Conservation (phyloP, 306 rosid species). For the Malus fusca region DNA sequence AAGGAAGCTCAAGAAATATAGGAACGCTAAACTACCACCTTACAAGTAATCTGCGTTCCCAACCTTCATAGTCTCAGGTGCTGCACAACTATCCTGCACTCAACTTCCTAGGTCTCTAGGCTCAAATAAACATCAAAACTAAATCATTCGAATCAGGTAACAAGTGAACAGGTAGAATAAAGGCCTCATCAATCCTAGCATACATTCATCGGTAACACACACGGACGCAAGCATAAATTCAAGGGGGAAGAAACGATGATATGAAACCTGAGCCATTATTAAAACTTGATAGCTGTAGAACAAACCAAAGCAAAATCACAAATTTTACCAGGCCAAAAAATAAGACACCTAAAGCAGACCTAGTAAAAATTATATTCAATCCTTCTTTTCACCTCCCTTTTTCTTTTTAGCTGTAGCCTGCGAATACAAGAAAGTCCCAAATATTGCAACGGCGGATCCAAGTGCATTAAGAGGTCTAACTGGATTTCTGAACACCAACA, state of each 20-base stretch:
- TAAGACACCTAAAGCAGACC: not conserved
- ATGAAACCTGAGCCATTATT: not conserved
- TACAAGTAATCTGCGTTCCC: not conserved
- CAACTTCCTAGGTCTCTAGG: not conserved
- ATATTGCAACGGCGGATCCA: conserved; percentile 84
- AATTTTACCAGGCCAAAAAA: not conserved
- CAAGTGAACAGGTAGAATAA: not conserved
- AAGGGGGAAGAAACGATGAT: not conserved
- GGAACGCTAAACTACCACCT: not conserved
- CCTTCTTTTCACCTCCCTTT: conserved; percentile 54
- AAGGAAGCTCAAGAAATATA: not conserved
- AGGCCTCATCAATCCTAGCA: not conserved
- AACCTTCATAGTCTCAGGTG: not conserved
- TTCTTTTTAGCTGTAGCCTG: conserved; percentile 66
- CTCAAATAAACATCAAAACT: not conserved
- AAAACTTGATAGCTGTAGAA: not conserved
- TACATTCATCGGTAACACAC: not conserved
- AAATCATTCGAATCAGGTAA: not conserved
- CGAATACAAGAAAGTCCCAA: conserved; percentile 86
- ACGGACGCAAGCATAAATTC: not conserved
- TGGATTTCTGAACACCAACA: conserved; percentile 86
- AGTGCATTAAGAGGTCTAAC: conserved; percentile 84
- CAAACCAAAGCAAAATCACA: not conserved
- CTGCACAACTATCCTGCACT: not conserved
- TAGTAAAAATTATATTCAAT: conserved; percentile 13